These are phyloP conservation scores for Cenococcum geophilum DNA, from an alignment of 495 filamentous ascomycete species.

Conservation along the genomic window DNA sequence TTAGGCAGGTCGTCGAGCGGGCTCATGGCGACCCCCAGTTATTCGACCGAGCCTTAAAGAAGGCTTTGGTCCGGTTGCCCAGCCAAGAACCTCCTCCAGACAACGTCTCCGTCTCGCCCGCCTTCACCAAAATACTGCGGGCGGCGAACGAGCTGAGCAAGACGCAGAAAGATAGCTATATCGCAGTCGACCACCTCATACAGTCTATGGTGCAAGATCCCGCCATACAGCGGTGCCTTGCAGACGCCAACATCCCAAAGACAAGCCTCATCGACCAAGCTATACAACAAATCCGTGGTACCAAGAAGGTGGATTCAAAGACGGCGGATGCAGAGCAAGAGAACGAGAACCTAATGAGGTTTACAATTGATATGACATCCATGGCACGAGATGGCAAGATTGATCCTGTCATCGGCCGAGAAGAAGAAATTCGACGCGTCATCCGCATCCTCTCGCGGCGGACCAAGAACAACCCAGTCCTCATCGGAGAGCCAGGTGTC, in stretches of 20 bases:
- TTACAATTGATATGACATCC: slow-evolving; percentile 94
- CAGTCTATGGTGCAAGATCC: slow-evolving; percentile 72
- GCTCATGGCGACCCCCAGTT: slow-evolving; percentile 87
- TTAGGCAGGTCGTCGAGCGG: slow-evolving; percentile 88
- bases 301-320: slow-evolving; percentile 84
- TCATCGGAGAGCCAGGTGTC: slow-evolving; percentile 94
- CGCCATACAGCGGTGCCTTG: slow-evolving; percentile 62
- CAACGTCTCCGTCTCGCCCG: slow-evolving; percentile 68
- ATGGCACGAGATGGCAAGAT: slow-evolving; percentile 95
- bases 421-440: slow-evolving; percentile 93
- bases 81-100: slow-evolving; percentile 95
- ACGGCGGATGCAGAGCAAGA: slow-evolving; percentile 87
- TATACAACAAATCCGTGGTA: slow-evolving; percentile 83
- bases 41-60: slow-evolving; percentile 84
- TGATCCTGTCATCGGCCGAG: slow-evolving; percentile 93
- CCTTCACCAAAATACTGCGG: slow-evolving; percentile 73
- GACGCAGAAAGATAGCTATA: slow-evolving; percentile 89
- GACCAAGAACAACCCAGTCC: slow-evolving; percentile 97
- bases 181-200: slow-evolving; percentile 92
- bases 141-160: slow-evolving; percentile 85
- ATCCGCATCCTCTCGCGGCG: slow-evolving; percentile 87
- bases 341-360: slow-evolving; percentile 91
- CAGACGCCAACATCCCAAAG: slow-evolving; percentile 87
- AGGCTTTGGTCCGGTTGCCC: slow-evolving; percentile 78
- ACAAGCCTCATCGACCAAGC: slow-evolving; percentile 82